phyloP scores from a whole-genome alignment of 2,329 filamentous ascomycete genomes.

The Aspergillus pseudoglaucus region DNA sequence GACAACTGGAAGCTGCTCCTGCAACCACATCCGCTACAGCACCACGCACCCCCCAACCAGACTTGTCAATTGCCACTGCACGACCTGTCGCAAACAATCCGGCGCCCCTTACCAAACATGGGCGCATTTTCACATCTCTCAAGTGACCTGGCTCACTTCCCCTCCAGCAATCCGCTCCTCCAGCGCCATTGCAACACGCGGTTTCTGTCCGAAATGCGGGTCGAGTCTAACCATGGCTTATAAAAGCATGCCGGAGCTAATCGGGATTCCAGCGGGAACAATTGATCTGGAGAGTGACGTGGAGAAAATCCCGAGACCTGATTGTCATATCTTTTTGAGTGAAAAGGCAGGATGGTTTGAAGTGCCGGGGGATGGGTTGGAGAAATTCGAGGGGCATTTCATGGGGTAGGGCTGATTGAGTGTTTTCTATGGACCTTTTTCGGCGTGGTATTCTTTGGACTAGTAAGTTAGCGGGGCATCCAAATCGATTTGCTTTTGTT shows the following conservation, averaged over 20 bases:
- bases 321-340: constrained; percentile 40
- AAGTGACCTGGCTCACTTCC: constrained; percentile 32
- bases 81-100: constrained; percentile 44
- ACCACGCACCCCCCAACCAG: constrained; percentile 28
- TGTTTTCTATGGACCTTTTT: background rate
- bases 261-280: constrained; percentile 35
- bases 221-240: constrained; percentile 42
- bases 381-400: constrained; percentile 10
- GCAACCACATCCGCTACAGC: constrained; percentile 38
- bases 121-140: constrained; percentile 26
- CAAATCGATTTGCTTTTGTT: no score
- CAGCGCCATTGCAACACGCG: constrained; percentile 37
- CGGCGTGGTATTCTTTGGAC: background rate
- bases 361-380: constrained; percentile 30
- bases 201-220: constrained; percentile 43
- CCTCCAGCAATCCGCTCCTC: constrained; percentile 29
- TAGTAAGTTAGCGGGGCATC: no score
- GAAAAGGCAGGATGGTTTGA: constrained; percentile 37
- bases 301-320: constrained; percentile 16
- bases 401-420: background rate
- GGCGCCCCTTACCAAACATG: constrained; percentile 43
- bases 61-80: constrained; percentile 43
- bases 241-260: constrained; percentile 22
- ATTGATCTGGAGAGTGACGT: constrained; percentile 29
- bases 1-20: constrained; percentile 40